Percentiles rank a stretch among this genome's conserved stretches.
These are phyloP conservation scores for Cladosporium halotolerans DNA, from an alignment of 2,329 filamentous ascomycete species.

Conservation along the genomic window DNA sequence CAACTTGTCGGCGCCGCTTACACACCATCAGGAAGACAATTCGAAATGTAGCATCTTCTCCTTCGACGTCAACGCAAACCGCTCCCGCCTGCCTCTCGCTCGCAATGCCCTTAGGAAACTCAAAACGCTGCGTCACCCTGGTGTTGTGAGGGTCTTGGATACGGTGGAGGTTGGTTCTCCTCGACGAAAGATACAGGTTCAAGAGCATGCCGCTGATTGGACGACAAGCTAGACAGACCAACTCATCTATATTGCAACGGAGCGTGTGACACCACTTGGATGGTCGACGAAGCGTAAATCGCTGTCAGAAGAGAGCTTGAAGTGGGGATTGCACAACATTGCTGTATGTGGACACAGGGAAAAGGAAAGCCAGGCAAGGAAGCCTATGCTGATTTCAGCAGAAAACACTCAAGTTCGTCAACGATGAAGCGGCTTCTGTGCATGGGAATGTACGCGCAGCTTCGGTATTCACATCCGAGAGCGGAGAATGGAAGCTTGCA, in stretches of 20 bases:
- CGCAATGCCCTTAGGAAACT: constrained; percentile 92
- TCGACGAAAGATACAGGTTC: background rate
- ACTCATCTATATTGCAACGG: constrained; percentile 93
- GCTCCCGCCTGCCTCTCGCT: constrained; percentile 74
- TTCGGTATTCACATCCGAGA: constrained; percentile 89
- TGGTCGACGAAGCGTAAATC: constrained; percentile 90
- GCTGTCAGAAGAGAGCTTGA: constrained; percentile 82
- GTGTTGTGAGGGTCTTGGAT: constrained; percentile 88
- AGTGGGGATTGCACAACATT: constrained; percentile 88
- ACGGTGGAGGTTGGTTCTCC: constrained; percentile 69
- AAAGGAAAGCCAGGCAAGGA: background rate
- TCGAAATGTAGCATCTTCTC: constrained; percentile 95
- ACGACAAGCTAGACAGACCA: constrained; percentile 66
- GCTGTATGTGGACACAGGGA: constrained; percentile 51
- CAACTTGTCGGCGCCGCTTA: constrained; percentile 11
- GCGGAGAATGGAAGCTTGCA: constrained; percentile 94
- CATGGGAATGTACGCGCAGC: constrained; percentile 81
- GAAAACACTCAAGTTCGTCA: constrained; percentile 93
- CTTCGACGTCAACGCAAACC: constrained; percentile 81
- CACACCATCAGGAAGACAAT: constrained; percentile 70
- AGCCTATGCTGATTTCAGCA: constrained; percentile 30
- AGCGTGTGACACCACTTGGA: constrained; percentile 75
- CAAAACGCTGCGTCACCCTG: constrained; percentile 86
- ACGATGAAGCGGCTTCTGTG: constrained; percentile 83
- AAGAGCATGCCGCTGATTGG: constrained; percentile 23